Evolutionary conservation across 1,284 basidiomycete genomes (phyloP).

Genomic region (Meripilus lineatus): DNA sequence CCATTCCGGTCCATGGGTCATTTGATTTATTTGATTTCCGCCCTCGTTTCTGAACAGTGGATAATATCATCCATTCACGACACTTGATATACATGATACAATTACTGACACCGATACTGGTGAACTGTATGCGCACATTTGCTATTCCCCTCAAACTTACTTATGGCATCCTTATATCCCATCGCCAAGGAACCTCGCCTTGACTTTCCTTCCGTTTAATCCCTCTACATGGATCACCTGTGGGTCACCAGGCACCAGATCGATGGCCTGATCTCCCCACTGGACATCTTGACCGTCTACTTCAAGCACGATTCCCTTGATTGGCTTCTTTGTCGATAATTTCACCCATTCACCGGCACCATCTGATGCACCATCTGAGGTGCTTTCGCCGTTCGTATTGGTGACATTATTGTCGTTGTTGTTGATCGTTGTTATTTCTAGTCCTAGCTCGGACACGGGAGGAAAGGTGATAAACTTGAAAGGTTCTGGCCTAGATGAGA

Average conservation of each 20-base stretch:
- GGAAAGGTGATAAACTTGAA: constrained; percentile 89
- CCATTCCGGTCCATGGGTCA: neutral
- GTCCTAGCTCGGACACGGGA: constrained; percentile 46
- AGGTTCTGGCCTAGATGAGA: constrained; percentile 73
- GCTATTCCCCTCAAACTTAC: too few relatives aligned
- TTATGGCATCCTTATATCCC: too few relatives aligned
- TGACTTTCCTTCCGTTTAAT: constrained; percentile 59
- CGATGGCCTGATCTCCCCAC: constrained; percentile 87
- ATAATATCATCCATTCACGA: too few relatives aligned
- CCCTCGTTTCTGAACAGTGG: too few relatives aligned
- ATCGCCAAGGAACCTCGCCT: constrained; percentile 70
- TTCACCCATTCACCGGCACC: constrained; percentile 54
- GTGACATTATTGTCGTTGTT: too few relatives aligned
- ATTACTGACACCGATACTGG: too few relatives aligned
- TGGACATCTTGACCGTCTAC: constrained; percentile 63
- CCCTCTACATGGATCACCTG: constrained; percentile 65
- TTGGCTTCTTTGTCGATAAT: constrained; percentile 60
- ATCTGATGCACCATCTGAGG: too few relatives aligned
- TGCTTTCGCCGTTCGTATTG: too few relatives aligned
- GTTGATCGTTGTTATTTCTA: constrained; percentile 50
- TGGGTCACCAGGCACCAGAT: constrained; percentile 79
- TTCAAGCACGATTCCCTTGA: constrained; percentile 84
- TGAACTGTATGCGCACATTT: too few relatives aligned
- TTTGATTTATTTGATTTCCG: neutral
- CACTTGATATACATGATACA: too few relatives aligned